phyloP scores from a whole-genome alignment of 2,329 filamentous ascomycete genomes.

The Aspergillus pseudoterreus region DNA sequence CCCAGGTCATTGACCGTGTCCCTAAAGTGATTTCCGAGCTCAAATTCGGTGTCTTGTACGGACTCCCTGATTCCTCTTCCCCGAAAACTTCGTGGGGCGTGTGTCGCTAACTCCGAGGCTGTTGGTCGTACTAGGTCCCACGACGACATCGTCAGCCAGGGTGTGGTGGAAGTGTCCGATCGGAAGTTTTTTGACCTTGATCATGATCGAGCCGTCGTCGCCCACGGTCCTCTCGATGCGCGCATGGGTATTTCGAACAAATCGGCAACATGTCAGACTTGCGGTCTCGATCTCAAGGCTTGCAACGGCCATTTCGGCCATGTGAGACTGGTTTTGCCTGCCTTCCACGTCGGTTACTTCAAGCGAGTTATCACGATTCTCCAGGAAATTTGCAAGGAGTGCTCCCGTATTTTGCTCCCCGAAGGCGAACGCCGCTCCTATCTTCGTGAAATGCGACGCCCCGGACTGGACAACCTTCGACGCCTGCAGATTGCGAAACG shows the following conservation, averaged over 20 bases:
- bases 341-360: conserved; percentile 94
- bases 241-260: conserved; percentile 90
- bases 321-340: conserved; percentile 82
- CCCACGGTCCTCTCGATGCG: conserved; percentile 81
- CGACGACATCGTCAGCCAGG: conserved; percentile 93
- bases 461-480: conserved; percentile 80
- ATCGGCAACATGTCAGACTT: conserved; percentile 73
- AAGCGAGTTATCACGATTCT: conserved; percentile 89
- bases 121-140: conserved; percentile 59
- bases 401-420: conserved; percentile 75
- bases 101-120: conserved; percentile 7
- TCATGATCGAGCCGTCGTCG: conserved; percentile 69
- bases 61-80: neutral
- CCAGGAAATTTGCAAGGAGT: conserved; percentile 96
- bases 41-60: conserved; percentile 88
- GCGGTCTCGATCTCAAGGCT: conserved; percentile 71
- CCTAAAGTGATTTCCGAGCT: conserved; percentile 91
- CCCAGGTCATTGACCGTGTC: conserved; percentile 82
- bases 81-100: neutral
- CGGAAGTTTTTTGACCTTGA: conserved; percentile 88
- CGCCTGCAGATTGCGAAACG: conserved; percentile 80
- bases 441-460: conserved; percentile 74
- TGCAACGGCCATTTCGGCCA: conserved; percentile 97
- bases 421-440: conserved; percentile 74
- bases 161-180: conserved; percentile 91